Evolutionary conservation across 2,329 filamentous ascomycete genomes (phyloP).

Genomic region (Epichloe sp.): DNA sequence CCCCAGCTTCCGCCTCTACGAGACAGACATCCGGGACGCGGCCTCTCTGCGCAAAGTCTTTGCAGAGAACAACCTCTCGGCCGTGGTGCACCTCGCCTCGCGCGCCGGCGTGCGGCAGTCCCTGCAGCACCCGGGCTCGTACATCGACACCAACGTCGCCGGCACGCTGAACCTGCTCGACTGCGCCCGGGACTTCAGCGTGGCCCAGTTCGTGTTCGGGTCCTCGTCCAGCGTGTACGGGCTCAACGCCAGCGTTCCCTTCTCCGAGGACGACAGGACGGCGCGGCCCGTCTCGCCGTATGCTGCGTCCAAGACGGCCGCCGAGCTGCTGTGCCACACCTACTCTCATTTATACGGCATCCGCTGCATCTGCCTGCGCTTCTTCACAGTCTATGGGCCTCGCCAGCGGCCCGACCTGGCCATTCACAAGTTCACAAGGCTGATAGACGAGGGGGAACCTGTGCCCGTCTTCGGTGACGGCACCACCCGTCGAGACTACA

Average conservation of each 20-base stretch:
- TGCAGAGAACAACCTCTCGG: conserved; percentile 7
- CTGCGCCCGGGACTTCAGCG: conserved; percentile 11
- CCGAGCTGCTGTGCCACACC: conserved; percentile 13
- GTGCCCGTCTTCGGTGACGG: conserved; percentile 14
- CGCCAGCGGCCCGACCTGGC: conserved; percentile 14
- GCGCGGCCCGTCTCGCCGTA: conserved; percentile 13
- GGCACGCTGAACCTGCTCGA: conserved; percentile 14
- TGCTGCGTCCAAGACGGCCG: conserved; percentile 9
- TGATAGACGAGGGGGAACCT: conserved; percentile 11
- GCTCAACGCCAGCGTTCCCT: conserved; percentile 10
- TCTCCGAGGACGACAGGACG: conserved; percentile 9
- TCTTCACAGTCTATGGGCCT: conserved; percentile 15
- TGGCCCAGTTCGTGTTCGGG: conserved; percentile 12
- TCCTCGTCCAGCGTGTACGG: conserved; percentile 15
- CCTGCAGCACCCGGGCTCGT: conserved; percentile 8
- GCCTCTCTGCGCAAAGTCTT: conserved; percentile 9
- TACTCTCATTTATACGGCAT: conserved; percentile 13
- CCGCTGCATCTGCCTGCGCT: conserved; percentile 13
- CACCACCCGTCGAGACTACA: conserved; percentile 13
- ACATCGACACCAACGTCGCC: conserved; percentile 13
- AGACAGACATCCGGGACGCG: conserved; percentile 1
- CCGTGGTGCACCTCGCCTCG: conserved; percentile 12
- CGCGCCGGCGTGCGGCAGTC: conserved; percentile 13
- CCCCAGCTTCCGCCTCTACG: conserved; percentile 10
- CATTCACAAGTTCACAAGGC: conserved; percentile 11